A percentile compares a stretch with the other conserved stretches of the same genome.
Evolutionary conservation across 345 rosid genomes (phyloP).

Genomic region (Turritis glabra): DNA sequence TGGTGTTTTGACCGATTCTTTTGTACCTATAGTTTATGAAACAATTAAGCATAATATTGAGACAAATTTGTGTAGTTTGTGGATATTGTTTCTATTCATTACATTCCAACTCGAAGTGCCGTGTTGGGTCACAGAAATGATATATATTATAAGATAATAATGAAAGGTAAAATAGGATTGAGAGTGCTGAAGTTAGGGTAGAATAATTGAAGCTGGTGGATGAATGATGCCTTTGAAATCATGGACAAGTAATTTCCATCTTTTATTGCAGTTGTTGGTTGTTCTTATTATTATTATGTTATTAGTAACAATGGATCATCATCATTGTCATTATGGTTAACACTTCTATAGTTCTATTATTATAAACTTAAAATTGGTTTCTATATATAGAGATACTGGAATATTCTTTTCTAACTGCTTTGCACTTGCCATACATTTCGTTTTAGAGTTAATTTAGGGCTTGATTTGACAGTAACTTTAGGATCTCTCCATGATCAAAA

Average conservation of each 20-base stretch:
- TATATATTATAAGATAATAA: not conserved
- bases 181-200: not conserved
- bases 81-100: not conserved
- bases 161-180: not conserved
- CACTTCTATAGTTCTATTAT: not conserved
- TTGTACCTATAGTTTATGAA: no score
- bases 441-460: no score
- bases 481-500: no score
- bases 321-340: not conserved
- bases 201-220: not conserved
- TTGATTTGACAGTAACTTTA: no score
- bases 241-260: not conserved
- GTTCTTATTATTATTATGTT: not conserved
- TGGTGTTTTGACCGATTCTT: no score
- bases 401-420: no score
- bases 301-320: not conserved
- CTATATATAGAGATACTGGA: no score
- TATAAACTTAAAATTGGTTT: not conserved
- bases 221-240: not conserved
- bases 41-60: no score
- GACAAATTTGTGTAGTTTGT: not conserved
- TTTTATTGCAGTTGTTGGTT: not conserved
- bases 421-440: no score
- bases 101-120: not conserved
- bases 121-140: not conserved